These are phyloP conservation scores for Lentinus tigrinus DNA, from an alignment of 768 basidiomycete species.

Conservation along the genomic window DNA sequence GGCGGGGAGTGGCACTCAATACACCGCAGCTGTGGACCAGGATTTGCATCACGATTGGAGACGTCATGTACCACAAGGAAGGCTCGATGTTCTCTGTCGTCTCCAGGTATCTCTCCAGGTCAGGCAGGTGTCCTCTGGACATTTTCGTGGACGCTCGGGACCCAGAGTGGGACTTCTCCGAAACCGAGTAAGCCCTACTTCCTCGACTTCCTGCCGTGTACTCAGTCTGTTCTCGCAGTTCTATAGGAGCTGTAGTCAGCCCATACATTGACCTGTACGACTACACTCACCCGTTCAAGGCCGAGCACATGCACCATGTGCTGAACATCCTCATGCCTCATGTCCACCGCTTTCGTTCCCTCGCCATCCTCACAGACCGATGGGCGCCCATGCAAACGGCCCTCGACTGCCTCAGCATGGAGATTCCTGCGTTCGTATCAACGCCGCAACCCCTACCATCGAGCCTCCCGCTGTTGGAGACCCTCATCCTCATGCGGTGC, in stretches of 20 bases:
- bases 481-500: conserved; percentile 56
- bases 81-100: not conserved
- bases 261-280: conserved; percentile 13
- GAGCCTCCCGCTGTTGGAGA: conserved; percentile 37
- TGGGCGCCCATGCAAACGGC: conserved; percentile 60
- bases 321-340: conserved; percentile 52
- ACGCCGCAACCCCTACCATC: conserved; percentile 26
- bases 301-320: conserved; percentile 38
- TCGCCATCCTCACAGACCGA: conserved; percentile 53
- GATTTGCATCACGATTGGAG: conserved; percentile 43
- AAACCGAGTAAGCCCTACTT: conserved; percentile 42
- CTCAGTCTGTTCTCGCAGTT: not conserved
- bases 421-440: conserved; percentile 24
- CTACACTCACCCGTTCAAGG: conserved; percentile 19
- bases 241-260: conserved; percentile 9
- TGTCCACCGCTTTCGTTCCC: conserved; percentile 50
- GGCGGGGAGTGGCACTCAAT: conserved; percentile 49
- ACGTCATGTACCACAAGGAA: conserved; percentile 9
- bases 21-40: conserved; percentile 57
- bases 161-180: conserved; percentile 56
- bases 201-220: not conserved
- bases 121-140: conserved; percentile 48
- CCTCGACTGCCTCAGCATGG: conserved; percentile 41
- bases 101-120: conserved; percentile 41
- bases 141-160: conserved; percentile 61